phyloP scores from a whole-genome alignment of 352 stramenopile species.

The Pythium volutum region DNA sequence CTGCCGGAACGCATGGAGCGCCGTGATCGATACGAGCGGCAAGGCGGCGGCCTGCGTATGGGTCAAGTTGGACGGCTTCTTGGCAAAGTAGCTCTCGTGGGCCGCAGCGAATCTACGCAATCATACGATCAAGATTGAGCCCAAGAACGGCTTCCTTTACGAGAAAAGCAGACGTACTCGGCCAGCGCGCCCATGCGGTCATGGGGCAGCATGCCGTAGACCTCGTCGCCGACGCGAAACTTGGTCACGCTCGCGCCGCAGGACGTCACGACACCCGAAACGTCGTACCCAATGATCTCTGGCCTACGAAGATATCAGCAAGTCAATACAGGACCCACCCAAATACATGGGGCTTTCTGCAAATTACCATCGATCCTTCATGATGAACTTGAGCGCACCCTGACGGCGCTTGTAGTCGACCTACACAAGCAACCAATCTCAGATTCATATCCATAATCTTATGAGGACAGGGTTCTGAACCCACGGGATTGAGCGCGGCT shows the following conservation, averaged over 20 bases:
- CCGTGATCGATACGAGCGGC: conserved; percentile 51
- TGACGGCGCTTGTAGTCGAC: conserved; percentile 82
- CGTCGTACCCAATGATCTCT: conserved; percentile 67
- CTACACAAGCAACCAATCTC: conserved; percentile 20
- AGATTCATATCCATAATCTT: too few relatives aligned
- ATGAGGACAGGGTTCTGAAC: too few relatives aligned
- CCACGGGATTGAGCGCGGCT: conserved; percentile 57
- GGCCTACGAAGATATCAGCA: conserved; percentile 31
- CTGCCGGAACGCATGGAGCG: conserved; percentile 48
- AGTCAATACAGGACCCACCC: neutral
- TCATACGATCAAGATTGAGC: too few relatives aligned
- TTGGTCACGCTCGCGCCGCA: conserved; percentile 53
- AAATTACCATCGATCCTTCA: conserved; percentile 33
- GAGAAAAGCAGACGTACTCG: conserved; percentile 37
- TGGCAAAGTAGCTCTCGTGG: conserved; percentile 52
- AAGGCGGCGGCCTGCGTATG: conserved; percentile 70
- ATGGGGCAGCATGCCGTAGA: conserved; percentile 74
- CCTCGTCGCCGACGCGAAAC: conserved; percentile 57
- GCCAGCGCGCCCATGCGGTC: conserved; percentile 57
- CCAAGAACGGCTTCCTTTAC: neutral
- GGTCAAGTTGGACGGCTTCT: conserved; percentile 67
- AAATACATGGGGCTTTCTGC: too few relatives aligned
- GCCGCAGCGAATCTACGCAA: conserved; percentile 43
- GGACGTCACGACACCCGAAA: conserved; percentile 56
- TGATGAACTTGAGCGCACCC: conserved; percentile 62